Conservation (phyloP, 176 grass and related monocot genomes). For the Chrysopogon serrulatus region DNA sequence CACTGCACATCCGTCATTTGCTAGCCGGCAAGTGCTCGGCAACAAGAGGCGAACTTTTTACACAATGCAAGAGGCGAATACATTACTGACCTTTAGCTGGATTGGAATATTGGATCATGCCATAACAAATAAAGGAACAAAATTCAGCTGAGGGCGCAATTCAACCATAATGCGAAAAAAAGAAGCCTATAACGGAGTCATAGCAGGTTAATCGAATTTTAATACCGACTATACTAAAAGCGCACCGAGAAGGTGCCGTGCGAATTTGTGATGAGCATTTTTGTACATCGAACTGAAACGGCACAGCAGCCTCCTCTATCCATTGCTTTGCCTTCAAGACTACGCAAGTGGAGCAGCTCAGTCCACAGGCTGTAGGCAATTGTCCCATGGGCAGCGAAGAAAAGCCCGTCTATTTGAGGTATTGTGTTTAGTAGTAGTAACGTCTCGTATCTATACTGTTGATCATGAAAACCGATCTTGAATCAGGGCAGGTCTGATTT, state of each 20-base stretch:
- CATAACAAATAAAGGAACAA: neutral
- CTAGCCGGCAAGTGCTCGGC: neutral
- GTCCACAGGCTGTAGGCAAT: neutral
- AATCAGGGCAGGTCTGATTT: slow-evolving; percentile 34
- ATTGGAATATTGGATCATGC: neutral
- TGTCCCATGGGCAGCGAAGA: neutral
- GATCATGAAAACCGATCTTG: slow-evolving; percentile 5
- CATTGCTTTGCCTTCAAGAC: slow-evolving; percentile 7
- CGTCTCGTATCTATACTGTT: slow-evolving; percentile 39
- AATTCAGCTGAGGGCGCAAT: neutral
- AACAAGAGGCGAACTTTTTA: neutral
- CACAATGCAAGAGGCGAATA: neutral
- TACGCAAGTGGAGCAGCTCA: neutral
- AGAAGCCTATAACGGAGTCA: neutral
- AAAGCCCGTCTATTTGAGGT: slow-evolving; percentile 14
- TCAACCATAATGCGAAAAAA: neutral
- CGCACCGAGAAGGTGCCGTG: slow-evolving; percentile 27
- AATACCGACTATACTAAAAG: neutral
- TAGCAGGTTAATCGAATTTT: slow-evolving; percentile 17
- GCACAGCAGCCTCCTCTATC: neutral
- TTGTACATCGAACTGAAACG: slow-evolving; percentile 21
- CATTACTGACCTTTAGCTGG: neutral
- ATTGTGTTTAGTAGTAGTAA: slow-evolving; percentile 35
- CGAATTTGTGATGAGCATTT: neutral
- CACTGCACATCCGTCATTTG: no score